Base-by-base conservation (phyloP, 1,284 basidiomycete genomes). In the Baeospora myosura region DNA sequence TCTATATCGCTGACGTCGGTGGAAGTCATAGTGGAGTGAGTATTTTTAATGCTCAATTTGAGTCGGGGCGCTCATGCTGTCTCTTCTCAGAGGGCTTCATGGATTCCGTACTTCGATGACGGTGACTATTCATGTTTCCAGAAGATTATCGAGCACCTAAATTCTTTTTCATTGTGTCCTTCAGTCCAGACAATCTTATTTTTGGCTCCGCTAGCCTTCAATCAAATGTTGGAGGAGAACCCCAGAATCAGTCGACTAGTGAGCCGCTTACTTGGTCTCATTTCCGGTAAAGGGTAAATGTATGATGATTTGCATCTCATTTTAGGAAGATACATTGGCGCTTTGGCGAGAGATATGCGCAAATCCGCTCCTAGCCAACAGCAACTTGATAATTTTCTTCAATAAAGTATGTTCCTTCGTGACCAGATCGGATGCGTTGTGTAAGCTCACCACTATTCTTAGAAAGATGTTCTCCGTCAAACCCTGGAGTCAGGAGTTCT, bases 1-100 rank as follows among this genome's bases (percentile, higher is more conserved):
- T 79, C 57, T 78, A 72, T 47, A 76, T 84, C 42, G 80, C 77
- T 34, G 81, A 85, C 42, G 81, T 85, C 1, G 78, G 81, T 35
- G 81, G 81, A 22, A 72, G 70, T 33, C 66, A 76, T 41, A 70
- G 64, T 45, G 69, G 71, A 54, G 75, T 76, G 46, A 45, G 62
- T 48, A 20, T 5, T 40, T 48, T 39, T 47, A 52, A 31, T 39
- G 25, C 43, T n/a, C n/a, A n/a, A n/a, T n/a, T n/a, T n/a, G n/a
- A n/a, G n/a, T n/a, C n/a, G n/a, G n/a, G n/a, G n/a, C n/a, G n/a
- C n/a, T 21, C 26, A 11, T 7, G 14, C 8, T 18, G 21, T 26
- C 33, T 23, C 6, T 28, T 33, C 22, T 2, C 50, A 76, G 74
- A 69, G 78, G 11, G 68, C 72, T 21, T 67, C 71, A 32, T 83